These are phyloP conservation scores for Debaryomycetaceae sp. DNA, from an alignment of 1,139 yeast genomes.

Conservation along the genomic window DNA sequence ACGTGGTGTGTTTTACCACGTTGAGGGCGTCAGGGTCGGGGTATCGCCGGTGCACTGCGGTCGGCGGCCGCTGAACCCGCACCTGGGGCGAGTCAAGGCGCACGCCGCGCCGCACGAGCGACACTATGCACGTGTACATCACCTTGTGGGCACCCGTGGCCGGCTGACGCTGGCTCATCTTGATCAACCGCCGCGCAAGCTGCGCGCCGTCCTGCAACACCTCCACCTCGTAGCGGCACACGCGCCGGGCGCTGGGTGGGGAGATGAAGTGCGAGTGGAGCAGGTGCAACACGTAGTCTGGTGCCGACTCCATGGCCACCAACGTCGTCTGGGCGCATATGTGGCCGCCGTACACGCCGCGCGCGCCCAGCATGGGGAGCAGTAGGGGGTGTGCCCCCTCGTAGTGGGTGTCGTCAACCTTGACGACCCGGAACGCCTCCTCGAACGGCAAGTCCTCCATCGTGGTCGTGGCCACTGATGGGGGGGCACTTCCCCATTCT, in stretches of 20 bases:
- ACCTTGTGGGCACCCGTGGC: slow-evolving; percentile 17
- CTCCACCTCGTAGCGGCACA: slow-evolving; percentile 57
- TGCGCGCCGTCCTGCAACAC: slow-evolving; percentile 37
- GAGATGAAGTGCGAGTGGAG: slow-evolving; percentile 39
- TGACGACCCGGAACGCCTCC: slow-evolving; percentile 34
- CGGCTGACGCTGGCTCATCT: slow-evolving; percentile 20
- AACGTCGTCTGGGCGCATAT: slow-evolving; percentile 67
- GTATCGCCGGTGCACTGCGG: slow-evolving; percentile 21
- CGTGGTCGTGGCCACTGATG: background rate
- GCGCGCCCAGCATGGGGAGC: slow-evolving; percentile 46
- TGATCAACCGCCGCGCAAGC: slow-evolving; percentile 24
- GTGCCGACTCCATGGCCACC: slow-evolving; percentile 52
- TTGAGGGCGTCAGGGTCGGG: slow-evolving; percentile 26
- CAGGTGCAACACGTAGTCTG: slow-evolving; percentile 29
- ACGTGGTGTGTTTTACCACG: slow-evolving; percentile 35
- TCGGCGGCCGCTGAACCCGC: slow-evolving; percentile 12
- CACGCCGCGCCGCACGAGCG: slow-evolving; percentile 19
- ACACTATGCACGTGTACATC: slow-evolving; percentile 26
- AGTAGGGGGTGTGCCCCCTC: slow-evolving; percentile 36
- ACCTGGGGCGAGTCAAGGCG: slow-evolving; percentile 2
- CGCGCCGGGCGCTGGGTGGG: slow-evolving; percentile 45
- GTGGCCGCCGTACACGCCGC: slow-evolving; percentile 80
- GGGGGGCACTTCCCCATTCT: too few species aligned
- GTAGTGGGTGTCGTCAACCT: slow-evolving; percentile 26
- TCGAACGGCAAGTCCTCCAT: slow-evolving; percentile 31